Base-by-base conservation (phyloP, 768 basidiomycete genomes). In the Lentinus tigrinus region DNA sequence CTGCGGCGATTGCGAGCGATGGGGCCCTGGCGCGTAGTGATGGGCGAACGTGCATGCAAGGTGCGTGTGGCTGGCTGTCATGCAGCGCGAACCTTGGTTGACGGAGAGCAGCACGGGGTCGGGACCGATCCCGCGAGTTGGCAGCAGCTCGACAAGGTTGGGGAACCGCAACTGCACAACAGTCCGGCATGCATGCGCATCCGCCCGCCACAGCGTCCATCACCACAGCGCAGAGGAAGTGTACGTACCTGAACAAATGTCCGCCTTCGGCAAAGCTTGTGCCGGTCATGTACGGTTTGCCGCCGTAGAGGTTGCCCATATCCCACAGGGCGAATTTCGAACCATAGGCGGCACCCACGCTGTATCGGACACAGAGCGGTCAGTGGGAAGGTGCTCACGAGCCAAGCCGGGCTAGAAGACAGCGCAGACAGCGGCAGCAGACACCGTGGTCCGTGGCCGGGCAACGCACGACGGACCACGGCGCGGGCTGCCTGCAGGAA, bases 261-360 rank as follows among this genome's bases (percentile, higher is more conserved):
- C 84, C 83, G 5, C 88, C 88, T 58, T 89, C 86, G 28, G 82
- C 75, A 59, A 88, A 89, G 65, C 80, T 85, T 53, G 74, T 73
- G 2, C 87, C 87, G 4, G 79, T 78, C n/a, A 80, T 73, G 61
- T 75, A 73, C 1, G 91, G 91, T 61, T 88, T 85, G 7, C 92
- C 91, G 31, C 91, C 91, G 43, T 82, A 79, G 36, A 91, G 73
- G 63, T 81, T 82, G 13, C 83, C 79, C 52, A 89, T 77, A 67
- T 93, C 87, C 92, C 92, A 93, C 19, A 93, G 69, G 16, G 84
- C 80, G 68, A 89, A 91, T 51, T 77, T 78, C n/a, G 83, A 75
- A 9, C 88, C 88, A 67, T 85, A 91, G 21, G 83, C 82, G 28
- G 86, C 87, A 39, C 92, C 92, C 44, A 93, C 79, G 52, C 91